Evolutionary conservation across 345 rosid species (phyloP).

Genomic region (Schrenkiella parvula): DNA sequence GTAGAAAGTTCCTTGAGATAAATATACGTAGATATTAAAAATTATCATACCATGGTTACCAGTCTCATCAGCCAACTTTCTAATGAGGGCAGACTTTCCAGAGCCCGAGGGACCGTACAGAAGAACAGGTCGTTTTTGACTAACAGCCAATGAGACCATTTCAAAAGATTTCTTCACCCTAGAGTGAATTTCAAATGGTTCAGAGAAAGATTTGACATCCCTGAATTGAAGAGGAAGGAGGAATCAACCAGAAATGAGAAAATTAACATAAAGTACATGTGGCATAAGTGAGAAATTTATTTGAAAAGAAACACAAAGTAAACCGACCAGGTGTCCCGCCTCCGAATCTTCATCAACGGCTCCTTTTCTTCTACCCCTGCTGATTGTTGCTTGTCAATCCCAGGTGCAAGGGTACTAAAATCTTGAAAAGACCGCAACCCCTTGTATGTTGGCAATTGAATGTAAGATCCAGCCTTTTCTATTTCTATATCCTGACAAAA

Average conservation of each 20-base stretch:
- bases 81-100: conserved; percentile 89
- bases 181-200: conserved; percentile 62
- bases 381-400: conserved; percentile 30
- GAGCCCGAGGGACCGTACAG: conserved; percentile 84
- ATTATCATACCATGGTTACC: conserved; percentile 62
- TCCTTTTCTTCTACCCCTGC: conserved; percentile 35
- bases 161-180: conserved; percentile 62
- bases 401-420: conserved; percentile 38
- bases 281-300: not conserved
- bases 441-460: conserved; percentile 36
- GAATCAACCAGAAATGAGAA: conserved; percentile 9
- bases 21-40: not conserved
- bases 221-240: conserved; percentile 39
- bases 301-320: conserved; percentile 1
- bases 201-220: conserved; percentile 44
- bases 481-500: conserved; percentile 72
- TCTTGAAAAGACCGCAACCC: conserved; percentile 27
- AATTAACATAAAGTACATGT: conserved; percentile 3
- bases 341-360: conserved; percentile 44
- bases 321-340: conserved; percentile 46
- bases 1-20: not conserved
- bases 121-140: conserved; percentile 94
- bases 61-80: conserved; percentile 61
- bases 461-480: conserved; percentile 64
- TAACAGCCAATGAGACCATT: conserved; percentile 71